These are phyloP conservation scores for Gossypium longicalyx DNA, from an alignment of 345 rosid species.

Conservation along the genomic window DNA sequence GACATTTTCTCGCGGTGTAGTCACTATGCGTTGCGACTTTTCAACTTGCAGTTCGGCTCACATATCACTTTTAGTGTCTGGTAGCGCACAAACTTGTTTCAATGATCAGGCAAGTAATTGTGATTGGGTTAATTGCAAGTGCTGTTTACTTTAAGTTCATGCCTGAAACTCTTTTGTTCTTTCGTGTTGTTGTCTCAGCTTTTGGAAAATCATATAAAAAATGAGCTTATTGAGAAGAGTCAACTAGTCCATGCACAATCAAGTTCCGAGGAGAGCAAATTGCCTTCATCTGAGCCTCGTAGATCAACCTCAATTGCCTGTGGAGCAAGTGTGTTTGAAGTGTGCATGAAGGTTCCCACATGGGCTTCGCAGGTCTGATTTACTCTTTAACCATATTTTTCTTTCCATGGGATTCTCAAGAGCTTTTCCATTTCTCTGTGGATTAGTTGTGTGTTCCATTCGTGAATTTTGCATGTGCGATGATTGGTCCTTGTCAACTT, in stretches of 20 bases:
- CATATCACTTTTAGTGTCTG: constrained; percentile 89
- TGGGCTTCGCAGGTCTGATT: constrained; percentile 93
- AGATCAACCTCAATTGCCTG: constrained; percentile 90
- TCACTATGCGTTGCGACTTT: constrained; percentile 96
- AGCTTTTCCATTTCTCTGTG: background rate
- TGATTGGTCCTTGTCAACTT: background rate
- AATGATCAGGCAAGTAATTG: constrained; percentile 78
- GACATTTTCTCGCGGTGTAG: constrained; percentile 93
- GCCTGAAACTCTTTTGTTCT: background rate
- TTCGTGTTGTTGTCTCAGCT: constrained; percentile 44
- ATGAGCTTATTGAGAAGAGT: constrained; percentile 73
- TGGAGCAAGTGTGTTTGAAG: constrained; percentile 93
- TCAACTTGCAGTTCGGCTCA: constrained; percentile 96
- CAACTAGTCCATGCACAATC: constrained; percentile 69
- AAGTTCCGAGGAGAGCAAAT: constrained; percentile 50
- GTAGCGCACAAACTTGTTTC: constrained; percentile 96
- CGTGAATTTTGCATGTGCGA: background rate
- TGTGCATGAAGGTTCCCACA: constrained; percentile 82
- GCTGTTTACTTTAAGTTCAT: constrained; percentile 1
- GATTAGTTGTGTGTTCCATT: background rate
- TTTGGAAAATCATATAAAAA: constrained; percentile 94
- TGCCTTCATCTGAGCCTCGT: constrained; percentile 61
- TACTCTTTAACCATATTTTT: background rate
- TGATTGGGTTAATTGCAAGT: constrained; percentile 6
- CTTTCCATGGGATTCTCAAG: background rate